Evolutionary conservation across 2,329 filamentous ascomycete genomes (phyloP).

Genomic region (Pestalotiopsis sp.): DNA sequence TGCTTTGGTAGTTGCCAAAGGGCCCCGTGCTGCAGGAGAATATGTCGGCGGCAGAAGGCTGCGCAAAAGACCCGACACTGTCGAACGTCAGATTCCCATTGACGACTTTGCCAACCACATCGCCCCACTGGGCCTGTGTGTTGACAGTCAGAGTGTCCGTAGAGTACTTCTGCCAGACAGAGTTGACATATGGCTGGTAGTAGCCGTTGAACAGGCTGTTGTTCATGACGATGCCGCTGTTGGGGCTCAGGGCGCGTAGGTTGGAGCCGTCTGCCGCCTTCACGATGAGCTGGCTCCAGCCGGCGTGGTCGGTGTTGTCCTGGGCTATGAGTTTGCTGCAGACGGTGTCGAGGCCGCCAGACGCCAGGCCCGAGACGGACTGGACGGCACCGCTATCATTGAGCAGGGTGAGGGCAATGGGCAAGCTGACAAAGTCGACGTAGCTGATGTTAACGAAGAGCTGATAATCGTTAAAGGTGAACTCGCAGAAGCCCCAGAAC

Average conservation of each 20-base stretch:
- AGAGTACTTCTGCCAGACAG: conserved; percentile 55
- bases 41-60: conserved; percentile 44
- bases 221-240: conserved; percentile 48
- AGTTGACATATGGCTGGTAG: conserved; percentile 51
- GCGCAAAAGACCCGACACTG: conserved; percentile 42
- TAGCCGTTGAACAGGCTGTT: conserved; percentile 50
- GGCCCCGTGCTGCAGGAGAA: conserved; percentile 48
- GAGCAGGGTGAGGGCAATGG: conserved; percentile 59
- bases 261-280: conserved; percentile 39
- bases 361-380: conserved; percentile 51
- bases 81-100: conserved; percentile 41
- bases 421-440: conserved; percentile 74
- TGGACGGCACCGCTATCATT: conserved; percentile 47
- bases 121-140: conserved; percentile 57
- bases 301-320: conserved; percentile 45
- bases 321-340: conserved; percentile 48
- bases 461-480: conserved; percentile 59
- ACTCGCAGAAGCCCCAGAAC: conserved; percentile 70
- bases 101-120: conserved; percentile 45
- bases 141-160: conserved; percentile 48
- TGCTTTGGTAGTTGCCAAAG: conserved; percentile 47
- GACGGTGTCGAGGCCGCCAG: conserved; percentile 48
- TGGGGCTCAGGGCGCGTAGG: conserved; percentile 57
- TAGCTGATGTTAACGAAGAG: conserved; percentile 69
- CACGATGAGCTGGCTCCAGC: conserved; percentile 56